These are phyloP conservation scores for Venturia effusa DNA, from an alignment of 2,329 filamentous ascomycete genomes.

Conservation along the genomic window DNA sequence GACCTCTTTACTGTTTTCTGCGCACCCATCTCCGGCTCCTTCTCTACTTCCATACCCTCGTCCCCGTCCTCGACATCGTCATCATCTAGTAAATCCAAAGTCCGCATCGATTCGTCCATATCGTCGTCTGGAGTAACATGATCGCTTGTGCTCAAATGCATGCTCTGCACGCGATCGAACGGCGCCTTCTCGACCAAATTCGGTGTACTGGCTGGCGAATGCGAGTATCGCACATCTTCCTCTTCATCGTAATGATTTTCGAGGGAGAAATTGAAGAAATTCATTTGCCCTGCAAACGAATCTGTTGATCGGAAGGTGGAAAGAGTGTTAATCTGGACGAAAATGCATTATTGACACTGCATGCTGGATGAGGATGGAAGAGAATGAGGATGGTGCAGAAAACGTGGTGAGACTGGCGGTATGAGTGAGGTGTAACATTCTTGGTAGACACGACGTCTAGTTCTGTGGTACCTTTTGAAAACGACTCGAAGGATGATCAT, in stretches of 20 bases:
- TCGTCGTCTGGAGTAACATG: conserved; percentile 14
- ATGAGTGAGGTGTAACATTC: neutral
- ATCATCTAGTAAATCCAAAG: conserved; percentile 26
- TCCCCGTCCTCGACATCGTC: neutral
- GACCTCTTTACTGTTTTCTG: neutral
- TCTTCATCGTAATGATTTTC: neutral
- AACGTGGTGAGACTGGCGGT: neutral
- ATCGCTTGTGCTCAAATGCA: too few relatives aligned
- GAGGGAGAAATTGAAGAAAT: conserved; percentile 4
- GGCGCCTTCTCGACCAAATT: conserved; percentile 20
- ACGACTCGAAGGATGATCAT: neutral
- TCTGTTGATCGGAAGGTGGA: neutral
- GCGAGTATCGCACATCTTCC: conserved; percentile 15
- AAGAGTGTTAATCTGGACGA: too few relatives aligned
- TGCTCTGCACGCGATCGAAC: conserved; percentile 23
- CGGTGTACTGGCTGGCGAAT: conserved; percentile 17
- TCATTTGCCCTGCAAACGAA: neutral
- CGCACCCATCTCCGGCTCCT: neutral
- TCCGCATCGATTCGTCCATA: conserved; percentile 20
- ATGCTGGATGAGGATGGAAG: neutral
- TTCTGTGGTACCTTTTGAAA: neutral
- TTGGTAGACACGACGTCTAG: neutral
- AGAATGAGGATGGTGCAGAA: conserved; percentile 3
- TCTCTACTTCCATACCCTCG: conserved; percentile 11
- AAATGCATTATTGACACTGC: neutral